Evolutionary conservation across 495 filamentous ascomycete genomes (phyloP), one percentile per base, ranked within the genome.

Genomic region (Podospora comata): DNA sequence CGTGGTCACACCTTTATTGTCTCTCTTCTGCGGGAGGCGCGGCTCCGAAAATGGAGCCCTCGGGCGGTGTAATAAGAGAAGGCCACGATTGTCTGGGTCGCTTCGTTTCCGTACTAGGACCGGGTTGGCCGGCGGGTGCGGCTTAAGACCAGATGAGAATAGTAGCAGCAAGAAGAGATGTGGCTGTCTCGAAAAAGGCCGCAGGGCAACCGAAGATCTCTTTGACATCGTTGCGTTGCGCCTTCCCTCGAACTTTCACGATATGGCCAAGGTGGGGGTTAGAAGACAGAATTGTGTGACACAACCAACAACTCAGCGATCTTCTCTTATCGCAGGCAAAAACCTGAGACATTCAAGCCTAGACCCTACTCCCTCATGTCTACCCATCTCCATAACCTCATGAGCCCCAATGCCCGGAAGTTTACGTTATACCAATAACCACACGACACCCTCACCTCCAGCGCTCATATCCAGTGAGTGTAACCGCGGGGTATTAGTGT

Each of bases 21-120:
- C 26, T 58, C 30, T 34, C 28, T 61, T 23, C 30, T 63, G 30
- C 63, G 65, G 64, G 61, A 60, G 60, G 34, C 65, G 13, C 55
- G 26, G 60, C 68, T 70, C 68, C 68, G 68, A 70, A 60, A 70
- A 70, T 67, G 68, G 65, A 60, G 65, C 59, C 48, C 32, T 26
- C 56, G 61, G 65, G 68, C 68, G 68, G 68, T 70, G 68, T 48
- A 48, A 48, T 48, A 48, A 48, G 39, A 48, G 39, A 16, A 48
- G 39, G 39, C 39, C 39, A 48, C 39, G 39, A 48, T 48, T 48
- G 9, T 48, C 39, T 48, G 39, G 39, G 13, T 48, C 39, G 39
- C 39, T 48, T 48, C 30, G 30, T 11, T 48, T 48, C 39, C 39
- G 39, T 48, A 48, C 13, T 18, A 48, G 39, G 9, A 48, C 39